Percentiles rank a stretch among this genome's conserved stretches.
These are phyloP conservation scores for Coniochaeta sp. DNA, from an alignment of 2,329 filamentous ascomycete genomes.

Conservation along the genomic window DNA sequence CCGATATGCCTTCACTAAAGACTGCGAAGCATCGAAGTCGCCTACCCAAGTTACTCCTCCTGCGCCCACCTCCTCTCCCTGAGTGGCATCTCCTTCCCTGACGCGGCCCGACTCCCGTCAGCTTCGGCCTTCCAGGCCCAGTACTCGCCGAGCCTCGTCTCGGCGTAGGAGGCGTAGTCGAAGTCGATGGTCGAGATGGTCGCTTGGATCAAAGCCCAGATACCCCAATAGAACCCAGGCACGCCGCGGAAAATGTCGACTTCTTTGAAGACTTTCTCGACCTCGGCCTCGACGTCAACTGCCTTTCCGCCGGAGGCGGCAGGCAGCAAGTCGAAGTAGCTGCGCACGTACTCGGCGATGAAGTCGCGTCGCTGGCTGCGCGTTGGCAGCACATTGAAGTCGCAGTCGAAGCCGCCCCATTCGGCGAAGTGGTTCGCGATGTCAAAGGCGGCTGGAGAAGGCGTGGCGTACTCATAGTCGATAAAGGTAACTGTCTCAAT, in stretches of 20 bases:
- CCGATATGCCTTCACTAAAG: not conserved
- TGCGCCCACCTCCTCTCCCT: constrained; percentile 77
- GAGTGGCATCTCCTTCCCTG: constrained; percentile 56
- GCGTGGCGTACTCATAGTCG: constrained; percentile 96
- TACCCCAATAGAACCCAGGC: constrained; percentile 85
- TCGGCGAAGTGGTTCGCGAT: constrained; percentile 97
- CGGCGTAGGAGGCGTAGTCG: constrained; percentile 88
- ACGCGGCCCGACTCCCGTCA: constrained; percentile 48
- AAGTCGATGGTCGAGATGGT: constrained; percentile 94
- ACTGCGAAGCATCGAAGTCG: not conserved
- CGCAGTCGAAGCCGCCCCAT: constrained; percentile 96
- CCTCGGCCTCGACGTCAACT: constrained; percentile 32
- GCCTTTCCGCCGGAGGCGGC: constrained; percentile 18
- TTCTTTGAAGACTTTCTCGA: constrained; percentile 64
- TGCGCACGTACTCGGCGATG: constrained; percentile 71
- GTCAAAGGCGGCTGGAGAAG: constrained; percentile 91
- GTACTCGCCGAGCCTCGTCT: constrained; percentile 80
- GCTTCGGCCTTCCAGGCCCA: constrained; percentile 80
- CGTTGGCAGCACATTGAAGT: constrained; percentile 77
- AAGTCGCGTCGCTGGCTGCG: constrained; percentile 70
- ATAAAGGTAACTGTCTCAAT: constrained; percentile 70
- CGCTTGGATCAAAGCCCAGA: constrained; percentile 93
- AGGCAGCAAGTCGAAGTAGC: constrained; percentile 55
- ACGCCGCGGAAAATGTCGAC: constrained; percentile 84
- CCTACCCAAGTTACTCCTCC: constrained; percentile 18